These are phyloP conservation scores for Stereocaulon alpinum DNA, from an alignment of 495 filamentous ascomycete species.

Conservation along the genomic window DNA sequence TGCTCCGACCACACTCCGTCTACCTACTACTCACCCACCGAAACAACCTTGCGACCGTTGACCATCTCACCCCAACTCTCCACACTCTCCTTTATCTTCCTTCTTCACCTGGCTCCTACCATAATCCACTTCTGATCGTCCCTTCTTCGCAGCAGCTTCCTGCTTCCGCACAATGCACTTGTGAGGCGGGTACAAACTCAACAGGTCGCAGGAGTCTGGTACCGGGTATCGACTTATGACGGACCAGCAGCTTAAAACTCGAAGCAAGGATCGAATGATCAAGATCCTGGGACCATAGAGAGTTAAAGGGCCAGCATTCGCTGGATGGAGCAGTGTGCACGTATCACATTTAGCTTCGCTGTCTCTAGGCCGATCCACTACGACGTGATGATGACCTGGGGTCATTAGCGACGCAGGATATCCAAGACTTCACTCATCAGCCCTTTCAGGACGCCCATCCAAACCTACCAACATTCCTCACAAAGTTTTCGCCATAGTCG, in stretches of 20 bases:
- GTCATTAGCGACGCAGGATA: background rate
- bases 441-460: background rate
- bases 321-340: conserved; percentile 7
- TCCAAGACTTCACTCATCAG: background rate
- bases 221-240: background rate
- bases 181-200: background rate
- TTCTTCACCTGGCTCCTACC: background rate
- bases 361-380: conserved; percentile 4
- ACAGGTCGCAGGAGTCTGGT: background rate
- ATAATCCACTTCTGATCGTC: background rate
- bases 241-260: background rate
- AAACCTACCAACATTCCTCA: background rate
- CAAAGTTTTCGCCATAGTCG: background rate
- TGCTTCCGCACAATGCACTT: background rate
- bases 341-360: background rate
- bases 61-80: background rate
- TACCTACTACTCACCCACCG: conserved; percentile 1
- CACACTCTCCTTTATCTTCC: conserved; percentile 3
- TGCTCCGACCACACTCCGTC: conserved; percentile 2
- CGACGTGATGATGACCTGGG: background rate
- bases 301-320: conserved; percentile 1
- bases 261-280: conserved; percentile 3
- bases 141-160: background rate
- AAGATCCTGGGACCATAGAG: background rate
- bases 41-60: conserved; percentile 3